Conservation (phyloP, 2,329 filamentous ascomycete species). For the Aureobasidium musti region DNA sequence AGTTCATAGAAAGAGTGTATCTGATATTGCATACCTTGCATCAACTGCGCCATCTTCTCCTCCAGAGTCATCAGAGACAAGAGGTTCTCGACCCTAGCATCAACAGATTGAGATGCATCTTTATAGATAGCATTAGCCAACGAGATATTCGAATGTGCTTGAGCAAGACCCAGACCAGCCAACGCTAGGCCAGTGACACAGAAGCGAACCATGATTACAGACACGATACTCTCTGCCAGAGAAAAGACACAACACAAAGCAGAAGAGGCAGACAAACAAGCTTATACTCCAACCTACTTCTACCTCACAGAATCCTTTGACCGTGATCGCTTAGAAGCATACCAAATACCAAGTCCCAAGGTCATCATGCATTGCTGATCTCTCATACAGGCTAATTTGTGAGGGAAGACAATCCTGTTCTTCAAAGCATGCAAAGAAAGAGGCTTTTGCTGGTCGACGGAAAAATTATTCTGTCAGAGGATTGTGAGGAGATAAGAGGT, state of each 20-base stretch:
- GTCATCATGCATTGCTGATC: conserved; percentile 28
- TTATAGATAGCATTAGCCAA: conserved; percentile 59
- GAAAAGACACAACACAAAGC: background rate
- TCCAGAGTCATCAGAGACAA: conserved; percentile 71
- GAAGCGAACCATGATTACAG: conserved; percentile 15
- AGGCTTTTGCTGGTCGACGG: conserved; percentile 19
- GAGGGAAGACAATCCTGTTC: background rate
- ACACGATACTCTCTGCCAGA: background rate
- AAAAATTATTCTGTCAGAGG: conserved; percentile 18
- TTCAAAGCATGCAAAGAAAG: background rate
- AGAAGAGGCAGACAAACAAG: conserved; percentile 1
- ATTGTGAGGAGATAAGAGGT: conserved; percentile 6
- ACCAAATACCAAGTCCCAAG: background rate
- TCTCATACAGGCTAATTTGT: conserved; percentile 22
- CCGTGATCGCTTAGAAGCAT: conserved; percentile 18
- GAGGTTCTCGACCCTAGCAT: conserved; percentile 67
- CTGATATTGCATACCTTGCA: conserved; percentile 42
- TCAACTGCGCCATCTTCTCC: conserved; percentile 70
- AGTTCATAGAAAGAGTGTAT: background rate
- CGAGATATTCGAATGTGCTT: conserved; percentile 31
- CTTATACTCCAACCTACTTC: conserved; percentile 4
- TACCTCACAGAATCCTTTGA: background rate
- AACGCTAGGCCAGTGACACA: background rate
- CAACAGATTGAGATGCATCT: conserved; percentile 61
- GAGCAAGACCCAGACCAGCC: conserved; percentile 11